These are phyloP conservation scores for Fusarium sp. DNA, from an alignment of 2,329 filamentous ascomycete genomes.

Conservation along the genomic window DNA sequence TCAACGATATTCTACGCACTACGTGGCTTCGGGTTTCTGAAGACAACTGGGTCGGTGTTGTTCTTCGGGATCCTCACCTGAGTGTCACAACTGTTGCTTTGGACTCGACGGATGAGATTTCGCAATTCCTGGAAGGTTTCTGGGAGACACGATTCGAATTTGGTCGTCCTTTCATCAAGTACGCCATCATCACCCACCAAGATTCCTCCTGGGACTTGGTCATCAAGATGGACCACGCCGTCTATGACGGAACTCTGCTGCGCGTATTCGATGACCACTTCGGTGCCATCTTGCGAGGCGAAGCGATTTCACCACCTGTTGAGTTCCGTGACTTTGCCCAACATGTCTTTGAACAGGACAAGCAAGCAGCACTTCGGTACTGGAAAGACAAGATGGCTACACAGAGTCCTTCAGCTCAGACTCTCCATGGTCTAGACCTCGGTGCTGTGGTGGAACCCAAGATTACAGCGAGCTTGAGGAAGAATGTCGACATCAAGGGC, in stretches of 20 bases:
- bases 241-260: conserved; percentile 53
- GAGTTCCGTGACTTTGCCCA: conserved; percentile 45
- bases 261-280: conserved; percentile 53
- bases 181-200: conserved; percentile 46
- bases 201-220: conserved; percentile 40
- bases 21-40: too few species aligned
- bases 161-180: conserved; percentile 45
- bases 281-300: conserved; percentile 33
- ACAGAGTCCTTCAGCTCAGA: background rate
- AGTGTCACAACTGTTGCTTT: too few species aligned
- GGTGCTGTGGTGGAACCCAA: too few species aligned
- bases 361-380: background rate
- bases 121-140: too few species aligned
- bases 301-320: conserved; percentile 15
- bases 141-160: too few species aligned
- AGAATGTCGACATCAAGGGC: too few species aligned
- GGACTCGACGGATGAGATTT: too few species aligned
- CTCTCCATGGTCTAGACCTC: too few species aligned
- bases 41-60: too few species aligned
- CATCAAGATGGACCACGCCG: conserved; percentile 46
- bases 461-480: too few species aligned
- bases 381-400: conserved; percentile 26
- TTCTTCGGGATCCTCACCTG: too few species aligned
- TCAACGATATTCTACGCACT: too few species aligned
- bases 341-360: conserved; percentile 25